phyloP scores from a whole-genome alignment of 2,329 filamentous ascomycete genomes.

The Aspergillus amoenus region DNA sequence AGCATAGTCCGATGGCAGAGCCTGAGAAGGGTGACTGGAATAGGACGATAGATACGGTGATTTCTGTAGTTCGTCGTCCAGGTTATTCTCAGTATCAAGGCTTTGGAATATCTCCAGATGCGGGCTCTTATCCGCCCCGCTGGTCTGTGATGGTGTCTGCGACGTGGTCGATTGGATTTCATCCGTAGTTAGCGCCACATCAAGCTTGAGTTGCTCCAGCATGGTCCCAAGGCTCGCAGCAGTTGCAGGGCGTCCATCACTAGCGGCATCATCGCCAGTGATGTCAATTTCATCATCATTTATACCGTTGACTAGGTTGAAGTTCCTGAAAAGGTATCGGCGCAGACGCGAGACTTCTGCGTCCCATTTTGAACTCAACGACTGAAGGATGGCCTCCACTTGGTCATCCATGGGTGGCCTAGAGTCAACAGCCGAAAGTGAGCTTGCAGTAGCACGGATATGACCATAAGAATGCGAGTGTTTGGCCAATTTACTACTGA shows the following conservation, averaged over 20 bases:
- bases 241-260: constrained; percentile 39
- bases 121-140: constrained; percentile 6
- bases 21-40: constrained; percentile 17
- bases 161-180: constrained; percentile 24
- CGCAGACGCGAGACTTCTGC: constrained; percentile 42
- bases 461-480: constrained; percentile 21
- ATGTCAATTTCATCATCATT: constrained; percentile 14
- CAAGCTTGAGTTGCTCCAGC: constrained; percentile 39
- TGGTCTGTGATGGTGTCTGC: constrained; percentile 6
- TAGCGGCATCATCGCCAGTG: constrained; percentile 32
- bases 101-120: constrained; percentile 22
- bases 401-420: constrained; percentile 37
- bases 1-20: constrained; percentile 24
- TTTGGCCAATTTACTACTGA: constrained; percentile 35
- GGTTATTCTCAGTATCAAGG: constrained; percentile 16
- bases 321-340: constrained; percentile 48
- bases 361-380: constrained; percentile 48
- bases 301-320: constrained; percentile 41
- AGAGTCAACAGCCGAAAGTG: constrained; percentile 22
- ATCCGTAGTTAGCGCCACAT: constrained; percentile 31
- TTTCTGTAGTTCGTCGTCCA: constrained; percentile 25
- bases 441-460: constrained; percentile 14
- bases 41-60: constrained; percentile 20
- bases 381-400: constrained; percentile 41
- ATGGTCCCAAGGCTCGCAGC: constrained; percentile 39